Percentiles rank a stretch among this genome's conserved stretches.
phyloP scores from a whole-genome alignment of 148 eudicot genomes.

The Rhododendron vialii region DNA sequence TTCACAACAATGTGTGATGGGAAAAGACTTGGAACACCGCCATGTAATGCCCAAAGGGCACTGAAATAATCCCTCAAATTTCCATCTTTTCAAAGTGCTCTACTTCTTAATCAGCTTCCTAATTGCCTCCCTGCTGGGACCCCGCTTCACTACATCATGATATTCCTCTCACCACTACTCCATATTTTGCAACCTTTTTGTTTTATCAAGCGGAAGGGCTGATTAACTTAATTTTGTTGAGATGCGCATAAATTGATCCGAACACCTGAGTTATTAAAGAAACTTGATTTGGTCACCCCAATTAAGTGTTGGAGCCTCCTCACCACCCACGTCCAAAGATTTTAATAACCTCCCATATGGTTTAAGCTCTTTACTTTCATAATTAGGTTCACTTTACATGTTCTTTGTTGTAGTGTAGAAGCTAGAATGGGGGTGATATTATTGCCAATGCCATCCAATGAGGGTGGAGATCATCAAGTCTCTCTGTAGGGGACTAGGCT shows the following conservation, averaged over 20 bases:
- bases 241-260: too few relatives aligned
- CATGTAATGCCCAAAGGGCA: too few relatives aligned
- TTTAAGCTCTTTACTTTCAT: too few relatives aligned
- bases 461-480: neutral
- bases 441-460: neutral
- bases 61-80: too few relatives aligned
- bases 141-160: neutral
- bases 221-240: neutral
- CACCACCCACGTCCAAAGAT: neutral
- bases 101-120: neutral
- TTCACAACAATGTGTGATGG: too few relatives aligned
- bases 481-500: too few relatives aligned
- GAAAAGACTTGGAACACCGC: too few relatives aligned
- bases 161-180: neutral
- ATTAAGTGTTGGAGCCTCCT: neutral
- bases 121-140: neutral
- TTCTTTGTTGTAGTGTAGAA: neutral
- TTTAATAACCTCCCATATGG: neutral
- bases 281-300: neutral
- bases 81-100: neutral
- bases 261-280: neutral
- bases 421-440: neutral
- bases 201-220: neutral
- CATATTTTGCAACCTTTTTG: neutral
- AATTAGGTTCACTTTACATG: neutral